A percentile compares a stretch with the other conserved stretches of the same genome.
Evolutionary conservation across 1,284 basidiomycete species (phyloP).

Genomic region (Violaceomyces palustris): DNA sequence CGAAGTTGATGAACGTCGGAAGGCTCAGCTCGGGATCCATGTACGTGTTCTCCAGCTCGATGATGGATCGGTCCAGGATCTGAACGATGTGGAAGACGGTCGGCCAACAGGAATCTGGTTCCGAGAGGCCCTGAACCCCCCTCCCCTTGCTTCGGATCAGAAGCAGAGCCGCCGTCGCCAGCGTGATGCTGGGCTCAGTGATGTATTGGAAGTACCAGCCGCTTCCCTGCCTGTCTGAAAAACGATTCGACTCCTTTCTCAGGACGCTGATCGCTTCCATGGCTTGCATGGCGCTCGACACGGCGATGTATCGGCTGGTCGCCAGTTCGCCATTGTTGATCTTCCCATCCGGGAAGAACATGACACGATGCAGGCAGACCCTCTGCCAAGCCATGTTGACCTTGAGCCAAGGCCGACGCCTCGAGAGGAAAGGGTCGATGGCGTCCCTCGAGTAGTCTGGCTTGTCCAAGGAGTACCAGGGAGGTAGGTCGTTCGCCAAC

Average conservation of each 20-base stretch:
- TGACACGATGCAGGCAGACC: slow-evolving; percentile 15
- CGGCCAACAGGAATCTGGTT: slow-evolving; percentile 17
- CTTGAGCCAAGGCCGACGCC: slow-evolving; percentile 18
- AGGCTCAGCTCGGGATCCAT: slow-evolving; percentile 6
- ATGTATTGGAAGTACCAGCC: slow-evolving; percentile 31
- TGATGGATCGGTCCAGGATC: slow-evolving; percentile 16
- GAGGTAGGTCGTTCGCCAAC: slow-evolving; percentile 7
- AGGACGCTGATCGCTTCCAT: slow-evolving; percentile 14
- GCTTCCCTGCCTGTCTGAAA: slow-evolving; percentile 15
- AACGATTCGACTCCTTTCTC: slow-evolving; percentile 15
- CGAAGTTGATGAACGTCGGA: slow-evolving; percentile 11
- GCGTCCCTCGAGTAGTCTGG: slow-evolving; percentile 16
- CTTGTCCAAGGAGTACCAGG: slow-evolving; percentile 10
- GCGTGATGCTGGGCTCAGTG: slow-evolving; percentile 31
- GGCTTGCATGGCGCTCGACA: slow-evolving; percentile 15
- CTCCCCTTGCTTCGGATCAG: slow-evolving; percentile 21
- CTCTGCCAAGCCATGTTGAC: slow-evolving; percentile 24
- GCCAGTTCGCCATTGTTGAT: slow-evolving; percentile 30
- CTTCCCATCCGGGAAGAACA: slow-evolving; percentile 29
- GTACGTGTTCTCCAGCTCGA: slow-evolving; percentile 12
- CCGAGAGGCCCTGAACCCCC: slow-evolving; percentile 15
- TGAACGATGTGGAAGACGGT: slow-evolving; percentile 17
- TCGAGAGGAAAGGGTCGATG: slow-evolving; percentile 18
- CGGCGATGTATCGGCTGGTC: slow-evolving; percentile 21
- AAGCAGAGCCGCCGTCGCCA: slow-evolving; percentile 20